Conservation (phyloP, 305 asterid species). For the Solanum hybrid region DNA sequence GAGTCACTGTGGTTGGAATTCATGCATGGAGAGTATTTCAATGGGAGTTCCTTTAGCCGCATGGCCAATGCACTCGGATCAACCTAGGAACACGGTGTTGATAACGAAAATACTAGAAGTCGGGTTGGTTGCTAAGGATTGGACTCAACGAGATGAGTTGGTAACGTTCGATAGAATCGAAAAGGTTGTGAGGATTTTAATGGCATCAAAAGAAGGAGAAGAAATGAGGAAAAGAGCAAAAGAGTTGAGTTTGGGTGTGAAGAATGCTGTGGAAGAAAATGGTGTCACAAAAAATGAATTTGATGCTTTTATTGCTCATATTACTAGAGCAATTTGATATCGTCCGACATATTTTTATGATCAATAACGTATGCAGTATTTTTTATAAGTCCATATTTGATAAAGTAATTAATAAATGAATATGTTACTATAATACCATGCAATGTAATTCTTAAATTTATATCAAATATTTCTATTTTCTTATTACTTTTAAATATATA, state of each 20-base stretch:
- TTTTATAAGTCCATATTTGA: not conserved
- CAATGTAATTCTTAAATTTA: not conserved
- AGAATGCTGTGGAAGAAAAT: constrained; percentile 35
- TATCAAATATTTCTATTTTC: not conserved
- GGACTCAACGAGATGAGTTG: constrained; percentile 23
- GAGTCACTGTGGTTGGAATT: constrained; percentile 39
- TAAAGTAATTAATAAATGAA: not conserved
- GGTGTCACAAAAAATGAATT: constrained; percentile 32
- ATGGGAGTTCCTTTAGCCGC: constrained; percentile 32
- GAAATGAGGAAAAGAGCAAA: constrained; percentile 42
- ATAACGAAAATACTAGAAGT: constrained; percentile 31
- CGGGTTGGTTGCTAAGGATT: constrained; percentile 35
- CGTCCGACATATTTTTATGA: not conserved
- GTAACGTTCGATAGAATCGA: constrained; percentile 23
- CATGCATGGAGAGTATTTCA: constrained; percentile 22
- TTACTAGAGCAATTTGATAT: constrained; percentile 17
- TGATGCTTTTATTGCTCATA: constrained; percentile 45
- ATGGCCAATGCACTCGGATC: constrained; percentile 36
- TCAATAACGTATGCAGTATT: not conserved
- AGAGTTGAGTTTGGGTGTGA: constrained; percentile 31
- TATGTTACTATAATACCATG: not conserved
- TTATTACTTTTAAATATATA: no score
- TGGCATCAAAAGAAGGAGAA: constrained; percentile 42
- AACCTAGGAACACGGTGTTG: constrained; percentile 27
- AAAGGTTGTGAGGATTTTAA: constrained; percentile 26